Base-by-base conservation (phyloP, 768 basidiomycete genomes). In the Boletus sp. region DNA sequence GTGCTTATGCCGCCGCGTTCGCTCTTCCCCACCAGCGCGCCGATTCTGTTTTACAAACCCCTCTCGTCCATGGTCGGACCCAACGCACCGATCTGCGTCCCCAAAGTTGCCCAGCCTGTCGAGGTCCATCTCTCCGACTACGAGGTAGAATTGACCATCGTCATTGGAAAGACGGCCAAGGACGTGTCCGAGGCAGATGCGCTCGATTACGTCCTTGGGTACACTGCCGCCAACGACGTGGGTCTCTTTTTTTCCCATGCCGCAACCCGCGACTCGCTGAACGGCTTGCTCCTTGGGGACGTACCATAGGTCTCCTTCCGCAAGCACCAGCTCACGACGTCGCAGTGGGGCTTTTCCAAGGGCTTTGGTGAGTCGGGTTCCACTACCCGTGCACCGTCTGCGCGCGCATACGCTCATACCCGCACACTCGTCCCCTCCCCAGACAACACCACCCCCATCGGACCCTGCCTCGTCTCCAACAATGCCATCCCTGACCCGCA, bases 331-430 rank as follows among this genome's bases (percentile, higher is more conserved):
- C 75, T 89, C 73, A 83, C 83, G 4, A 85, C 87, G 10, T 86
- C 87, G 1, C 93, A 95, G 63, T 95, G 93, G 92, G 77, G 82
- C 32, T 94, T 92, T 72, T 92, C 90, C 29, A 95, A 95, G 71
- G 80, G 87, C 41, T 95, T 92, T 62, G 92, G 91, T 87, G 55
- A 28, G 80, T 63, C 41, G 17, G 14, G 17, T 42, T 30, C 7
- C 10, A 29, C 10, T 6, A 3, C 9, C 28, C 1, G 8, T 14
- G 15, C 12, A 5, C 36, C 24, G 24, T 24, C 24, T 24, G 11
- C 28, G 5, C n/a, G 9, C 11, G 3, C 36, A 15, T 15, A 3
- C 40, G 20, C 28, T 20, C 42, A 9, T 18, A 20, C 29, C 14
- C 9, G 12, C 24, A 24, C 24, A 24, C 35, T 5, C 30, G 1